Evolutionary conservation across 768 basidiomycete genomes (phyloP).

Genomic region (Postia placenta): DNA sequence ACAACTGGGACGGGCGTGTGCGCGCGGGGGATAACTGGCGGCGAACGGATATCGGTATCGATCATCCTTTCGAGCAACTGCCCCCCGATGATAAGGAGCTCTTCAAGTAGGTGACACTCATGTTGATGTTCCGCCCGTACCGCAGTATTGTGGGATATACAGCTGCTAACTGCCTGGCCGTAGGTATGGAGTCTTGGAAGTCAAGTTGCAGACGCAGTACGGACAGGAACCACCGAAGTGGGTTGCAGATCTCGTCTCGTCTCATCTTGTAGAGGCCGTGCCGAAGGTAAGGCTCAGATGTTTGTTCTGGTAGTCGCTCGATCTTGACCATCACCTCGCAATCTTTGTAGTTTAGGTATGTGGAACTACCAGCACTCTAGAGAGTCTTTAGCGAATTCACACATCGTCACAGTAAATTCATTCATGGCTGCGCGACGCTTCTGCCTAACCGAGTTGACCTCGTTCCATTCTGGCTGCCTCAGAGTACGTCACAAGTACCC

Average conservation of each 20-base stretch:
- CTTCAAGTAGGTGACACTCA: conserved; percentile 60
- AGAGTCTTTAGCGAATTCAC: not conserved
- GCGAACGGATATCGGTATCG: conserved; percentile 87
- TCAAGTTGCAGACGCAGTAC: conserved; percentile 93
- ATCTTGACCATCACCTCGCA: not conserved
- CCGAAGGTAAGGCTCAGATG: conserved; percentile 74
- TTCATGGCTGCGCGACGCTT: conserved; percentile 92
- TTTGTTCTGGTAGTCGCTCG: not conserved
- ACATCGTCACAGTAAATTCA: conserved; percentile 86
- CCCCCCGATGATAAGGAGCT: conserved; percentile 76
- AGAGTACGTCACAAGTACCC: conserved; percentile 47
- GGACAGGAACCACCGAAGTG: conserved; percentile 95
- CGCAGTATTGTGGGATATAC: not conserved
- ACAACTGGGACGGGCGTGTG: conserved; percentile 83
- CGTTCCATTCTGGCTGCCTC: conserved; percentile 97
- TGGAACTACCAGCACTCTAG: not conserved
- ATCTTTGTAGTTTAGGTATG: conserved; percentile 12
- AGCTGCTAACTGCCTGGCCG: not conserved
- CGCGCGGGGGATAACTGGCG: conserved; percentile 93
- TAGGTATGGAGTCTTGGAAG: conserved; percentile 90
- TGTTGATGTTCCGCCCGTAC: not conserved
- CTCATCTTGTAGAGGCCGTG: conserved; percentile 93
- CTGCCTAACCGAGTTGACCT: conserved; percentile 90
- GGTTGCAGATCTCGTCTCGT: conserved; percentile 94
- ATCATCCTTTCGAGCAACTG: conserved; percentile 82